Percentiles rank a stretch among this genome's conserved stretches.
These are phyloP conservation scores for Macrophomina pseudophaseolina DNA, from an alignment of 2,329 filamentous ascomycete genomes.

Conservation along the genomic window DNA sequence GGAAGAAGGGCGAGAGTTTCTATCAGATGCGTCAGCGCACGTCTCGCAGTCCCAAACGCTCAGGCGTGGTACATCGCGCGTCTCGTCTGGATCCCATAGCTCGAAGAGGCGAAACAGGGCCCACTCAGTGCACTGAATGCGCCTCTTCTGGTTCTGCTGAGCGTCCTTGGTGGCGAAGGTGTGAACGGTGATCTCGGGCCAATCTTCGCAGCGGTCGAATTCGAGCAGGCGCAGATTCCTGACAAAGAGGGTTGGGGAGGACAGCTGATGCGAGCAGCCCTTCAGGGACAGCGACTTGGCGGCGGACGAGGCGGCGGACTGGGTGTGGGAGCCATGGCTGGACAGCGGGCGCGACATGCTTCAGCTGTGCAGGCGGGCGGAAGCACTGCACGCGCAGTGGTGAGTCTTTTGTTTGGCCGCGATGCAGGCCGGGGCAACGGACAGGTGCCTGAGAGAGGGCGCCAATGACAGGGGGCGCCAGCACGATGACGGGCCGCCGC, in stretches of 20 bases:
- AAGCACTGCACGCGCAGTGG: slow-evolving; percentile 6
- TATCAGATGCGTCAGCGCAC: slow-evolving; percentile 41
- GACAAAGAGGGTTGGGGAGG: slow-evolving; percentile 65
- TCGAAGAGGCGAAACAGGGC: slow-evolving; percentile 84
- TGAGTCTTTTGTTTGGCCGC: slow-evolving; percentile 13
- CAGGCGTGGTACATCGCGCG: slow-evolving; percentile 65
- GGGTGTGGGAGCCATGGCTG: slow-evolving; percentile 18
- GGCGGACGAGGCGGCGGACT: slow-evolving; percentile 29
- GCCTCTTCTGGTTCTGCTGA: slow-evolving; percentile 77
- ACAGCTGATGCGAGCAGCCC: slow-evolving; percentile 27
- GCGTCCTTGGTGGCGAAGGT: slow-evolving; percentile 72
- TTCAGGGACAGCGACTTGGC: slow-evolving; percentile 7
- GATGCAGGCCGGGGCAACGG: slow-evolving; percentile 12
- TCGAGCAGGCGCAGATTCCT: slow-evolving; percentile 84
- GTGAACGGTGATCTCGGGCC: slow-evolving; percentile 74
- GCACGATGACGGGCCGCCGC: slow-evolving; percentile 7
- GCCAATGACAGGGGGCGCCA: slow-evolving; percentile 7
- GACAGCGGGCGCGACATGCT: slow-evolving; percentile 29
- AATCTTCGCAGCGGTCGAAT: slow-evolving; percentile 76
- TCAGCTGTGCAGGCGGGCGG: not conserved
- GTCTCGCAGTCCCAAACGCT: not conserved
- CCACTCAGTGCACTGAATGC: slow-evolving; percentile 87
- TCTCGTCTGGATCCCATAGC: slow-evolving; percentile 79
- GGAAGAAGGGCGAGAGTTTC: slow-evolving; percentile 91
- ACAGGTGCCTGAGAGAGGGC: not conserved